phyloP scores from a whole-genome alignment of 805 yeast genomes.

The Zygoascus flipseniorum region DNA sequence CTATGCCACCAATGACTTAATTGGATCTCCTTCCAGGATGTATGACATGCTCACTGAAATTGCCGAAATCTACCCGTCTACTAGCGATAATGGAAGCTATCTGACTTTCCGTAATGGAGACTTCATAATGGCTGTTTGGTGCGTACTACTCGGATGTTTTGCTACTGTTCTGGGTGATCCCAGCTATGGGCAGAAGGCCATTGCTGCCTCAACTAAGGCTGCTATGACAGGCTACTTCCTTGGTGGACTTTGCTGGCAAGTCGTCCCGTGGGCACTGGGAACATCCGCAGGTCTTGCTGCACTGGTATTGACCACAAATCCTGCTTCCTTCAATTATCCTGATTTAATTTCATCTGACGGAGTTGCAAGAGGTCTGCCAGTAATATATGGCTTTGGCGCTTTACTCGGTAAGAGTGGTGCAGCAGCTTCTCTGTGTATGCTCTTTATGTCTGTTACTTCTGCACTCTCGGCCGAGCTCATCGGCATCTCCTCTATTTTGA shows the following conservation, averaged over 20 bases:
- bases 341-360: conserved; percentile 53
- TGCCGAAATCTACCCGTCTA: conserved; percentile 41
- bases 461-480: conserved; percentile 88
- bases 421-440: conserved; percentile 64
- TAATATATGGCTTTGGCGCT: conserved; percentile 70
- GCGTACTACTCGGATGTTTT: conserved; percentile 75
- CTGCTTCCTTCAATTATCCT: conserved; percentile 77
- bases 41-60: neutral
- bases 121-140: conserved; percentile 41
- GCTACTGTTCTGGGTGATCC: conserved; percentile 85
- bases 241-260: conserved; percentile 88
- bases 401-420: conserved; percentile 84
- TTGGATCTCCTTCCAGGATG: conserved; percentile 77
- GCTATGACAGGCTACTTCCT: conserved; percentile 79
- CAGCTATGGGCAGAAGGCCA: conserved; percentile 83
- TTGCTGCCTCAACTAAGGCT: conserved; percentile 74
- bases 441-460: conserved; percentile 87
- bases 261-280: conserved; percentile 74
- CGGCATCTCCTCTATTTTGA: conserved; percentile 74
- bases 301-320: conserved; percentile 57
- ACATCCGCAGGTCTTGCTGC: conserved; percentile 82
- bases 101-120: conserved; percentile 38
- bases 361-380: conserved; percentile 59
- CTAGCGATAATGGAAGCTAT: conserved; percentile 69
- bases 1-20: conserved; percentile 52